Percentiles rank a stretch among this genome's conserved stretches.
These are phyloP conservation scores for Hibiscus syriacus DNA, from an alignment of 345 rosid genomes.

Conservation along the genomic window DNA sequence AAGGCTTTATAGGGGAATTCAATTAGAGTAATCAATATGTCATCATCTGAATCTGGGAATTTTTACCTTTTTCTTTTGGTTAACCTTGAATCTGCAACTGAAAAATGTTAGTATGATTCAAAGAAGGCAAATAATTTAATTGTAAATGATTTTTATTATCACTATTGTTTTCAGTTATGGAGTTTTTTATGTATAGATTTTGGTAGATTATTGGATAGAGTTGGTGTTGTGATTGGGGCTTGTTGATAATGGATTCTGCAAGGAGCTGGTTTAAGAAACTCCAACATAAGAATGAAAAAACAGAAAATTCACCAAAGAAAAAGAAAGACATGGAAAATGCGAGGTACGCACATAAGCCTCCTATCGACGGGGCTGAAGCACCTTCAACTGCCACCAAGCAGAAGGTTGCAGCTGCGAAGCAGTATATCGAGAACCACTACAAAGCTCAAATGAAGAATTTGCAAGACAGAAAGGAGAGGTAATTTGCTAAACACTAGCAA, in stretches of 20 bases:
- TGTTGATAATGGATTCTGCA: constrained; percentile 27
- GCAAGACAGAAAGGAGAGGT: constrained; percentile 45
- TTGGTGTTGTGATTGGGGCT: background rate
- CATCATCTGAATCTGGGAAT: background rate
- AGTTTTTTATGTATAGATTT: background rate
- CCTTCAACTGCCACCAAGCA: constrained; percentile 39
- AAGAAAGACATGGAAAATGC: constrained; percentile 27
- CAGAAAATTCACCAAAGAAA: constrained; percentile 13
- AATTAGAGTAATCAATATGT: background rate
- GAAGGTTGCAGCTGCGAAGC: constrained; percentile 42
- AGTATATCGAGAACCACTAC: constrained; percentile 39
- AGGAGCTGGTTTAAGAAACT: constrained; percentile 43
- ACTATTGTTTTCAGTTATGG: background rate
- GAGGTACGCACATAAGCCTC: constrained; percentile 26
- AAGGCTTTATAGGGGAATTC: background rate
- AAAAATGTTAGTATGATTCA: background rate
- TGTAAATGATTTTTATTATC: too few species aligned
- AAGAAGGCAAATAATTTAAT: background rate
- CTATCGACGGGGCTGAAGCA: constrained; percentile 29
- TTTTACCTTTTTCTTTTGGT: background rate
- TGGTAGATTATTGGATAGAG: background rate
- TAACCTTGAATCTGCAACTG: background rate
- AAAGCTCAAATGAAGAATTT: constrained; percentile 36
- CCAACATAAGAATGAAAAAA: constrained; percentile 25
- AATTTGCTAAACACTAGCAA: background rate